A percentile compares a stretch with the other conserved stretches of the same genome.
These are phyloP conservation scores for Whalleya microplaca DNA, from an alignment of 2,329 filamentous ascomycete species.

Conservation along the genomic window DNA sequence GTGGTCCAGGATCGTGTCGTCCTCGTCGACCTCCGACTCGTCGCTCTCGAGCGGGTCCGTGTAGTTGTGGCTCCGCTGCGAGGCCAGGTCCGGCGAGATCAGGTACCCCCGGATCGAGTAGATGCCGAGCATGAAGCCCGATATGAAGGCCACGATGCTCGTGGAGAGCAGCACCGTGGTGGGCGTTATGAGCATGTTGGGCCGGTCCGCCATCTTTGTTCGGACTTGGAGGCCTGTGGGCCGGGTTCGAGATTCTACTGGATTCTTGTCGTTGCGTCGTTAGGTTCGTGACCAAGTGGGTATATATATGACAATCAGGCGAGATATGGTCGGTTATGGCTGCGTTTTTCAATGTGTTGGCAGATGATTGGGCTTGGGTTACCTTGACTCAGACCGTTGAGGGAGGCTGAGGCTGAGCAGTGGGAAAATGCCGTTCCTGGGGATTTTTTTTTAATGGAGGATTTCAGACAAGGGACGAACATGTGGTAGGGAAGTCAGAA, in stretches of 20 bases:
- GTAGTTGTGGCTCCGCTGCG: constrained; percentile 60
- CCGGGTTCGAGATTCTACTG: not conserved
- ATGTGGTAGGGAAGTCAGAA: constrained; percentile 18
- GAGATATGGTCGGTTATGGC: too few relatives aligned
- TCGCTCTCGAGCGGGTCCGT: constrained; percentile 69
- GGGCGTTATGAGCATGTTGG: constrained; percentile 40
- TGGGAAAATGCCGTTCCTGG: not conserved
- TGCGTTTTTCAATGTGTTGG: not conserved
- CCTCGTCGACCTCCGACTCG: constrained; percentile 68
- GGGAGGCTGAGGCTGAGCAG: not conserved
- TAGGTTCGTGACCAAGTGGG: not conserved
- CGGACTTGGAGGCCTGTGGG: not conserved
- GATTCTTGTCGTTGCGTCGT: not conserved
- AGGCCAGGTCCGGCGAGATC: constrained; percentile 57
- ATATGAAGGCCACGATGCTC: constrained; percentile 72
- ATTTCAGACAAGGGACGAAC: constrained; percentile 2
- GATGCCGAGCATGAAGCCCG: constrained; percentile 81
- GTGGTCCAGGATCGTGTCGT: constrained; percentile 63
- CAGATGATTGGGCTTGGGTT: not conserved
- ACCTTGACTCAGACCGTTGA: not conserved
- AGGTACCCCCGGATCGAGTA: constrained; percentile 68
- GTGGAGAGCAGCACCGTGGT: constrained; percentile 71
- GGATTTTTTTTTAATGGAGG: not conserved
- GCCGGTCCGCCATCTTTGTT: constrained; percentile 42
- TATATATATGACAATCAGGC: not conserved